Conservation (phyloP, 208 protist genomes). For the Phytomonas francai region DNA sequence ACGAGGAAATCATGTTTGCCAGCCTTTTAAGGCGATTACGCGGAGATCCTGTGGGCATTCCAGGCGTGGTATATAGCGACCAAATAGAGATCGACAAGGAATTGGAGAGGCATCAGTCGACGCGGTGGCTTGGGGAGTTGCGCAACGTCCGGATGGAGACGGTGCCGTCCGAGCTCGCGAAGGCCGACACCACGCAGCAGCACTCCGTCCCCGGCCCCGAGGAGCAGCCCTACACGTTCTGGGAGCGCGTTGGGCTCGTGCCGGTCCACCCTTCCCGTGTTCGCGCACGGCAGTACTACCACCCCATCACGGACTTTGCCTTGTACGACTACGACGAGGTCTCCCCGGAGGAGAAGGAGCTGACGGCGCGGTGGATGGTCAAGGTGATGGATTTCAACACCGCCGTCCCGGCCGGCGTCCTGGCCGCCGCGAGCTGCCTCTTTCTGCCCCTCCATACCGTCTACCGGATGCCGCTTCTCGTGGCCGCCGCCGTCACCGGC, state of each 20-base stretch:
- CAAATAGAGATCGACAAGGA: conserved; percentile 22
- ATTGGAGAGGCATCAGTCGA: conserved; percentile 22
- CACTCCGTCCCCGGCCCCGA: conserved; percentile 36
- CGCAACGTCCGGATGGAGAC: conserved; percentile 62
- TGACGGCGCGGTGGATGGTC: conserved; percentile 80
- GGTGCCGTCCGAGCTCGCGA: conserved; percentile 23
- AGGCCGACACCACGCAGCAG: conserved; percentile 7
- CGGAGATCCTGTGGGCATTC: conserved; percentile 26
- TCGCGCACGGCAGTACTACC: conserved; percentile 77
- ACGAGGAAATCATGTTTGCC: conserved; percentile 1
- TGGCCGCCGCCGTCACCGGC: conserved; percentile 52
- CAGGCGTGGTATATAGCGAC: conserved; percentile 77
- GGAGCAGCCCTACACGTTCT: conserved; percentile 83
- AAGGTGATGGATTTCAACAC: conserved; percentile 80
- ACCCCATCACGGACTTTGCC: conserved; percentile 78
- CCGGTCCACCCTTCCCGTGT: conserved; percentile 76
- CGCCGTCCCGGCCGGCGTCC: conserved; percentile 57
- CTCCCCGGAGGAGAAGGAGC: conserved; percentile 73
- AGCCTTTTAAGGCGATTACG: conserved; percentile 26
- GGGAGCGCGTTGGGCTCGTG: conserved; percentile 74
- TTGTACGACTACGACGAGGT: conserved; percentile 86
- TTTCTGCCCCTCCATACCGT: conserved; percentile 71
- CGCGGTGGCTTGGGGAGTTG: conserved; percentile 46
- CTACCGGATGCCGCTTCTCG: conserved; percentile 71
- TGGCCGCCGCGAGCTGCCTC: conserved; percentile 53